Evolutionary conservation across 208 protist genomes (phyloP).

Genomic region (Endotrypanum monterogeii): DNA sequence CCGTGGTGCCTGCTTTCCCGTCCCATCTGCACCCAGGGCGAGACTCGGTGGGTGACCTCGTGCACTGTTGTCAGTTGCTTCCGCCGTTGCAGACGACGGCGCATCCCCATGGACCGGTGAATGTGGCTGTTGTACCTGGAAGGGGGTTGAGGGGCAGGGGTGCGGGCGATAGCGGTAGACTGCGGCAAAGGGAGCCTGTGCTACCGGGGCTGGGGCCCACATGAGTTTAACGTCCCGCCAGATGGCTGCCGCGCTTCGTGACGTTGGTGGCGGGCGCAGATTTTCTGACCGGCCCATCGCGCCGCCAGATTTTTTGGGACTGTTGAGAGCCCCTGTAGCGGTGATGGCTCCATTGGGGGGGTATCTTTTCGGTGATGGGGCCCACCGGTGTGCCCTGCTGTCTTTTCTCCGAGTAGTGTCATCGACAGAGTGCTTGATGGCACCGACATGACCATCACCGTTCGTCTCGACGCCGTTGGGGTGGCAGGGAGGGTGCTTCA

Average conservation of each 20-base stretch:
- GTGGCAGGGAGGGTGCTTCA: background rate
- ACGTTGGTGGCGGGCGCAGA: background rate
- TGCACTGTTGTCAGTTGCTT: background rate
- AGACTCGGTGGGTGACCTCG: background rate
- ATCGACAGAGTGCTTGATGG: background rate
- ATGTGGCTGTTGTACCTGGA: background rate
- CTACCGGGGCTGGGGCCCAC: slow-evolving; percentile 15
- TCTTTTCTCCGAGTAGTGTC: background rate
- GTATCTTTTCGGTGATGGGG: background rate
- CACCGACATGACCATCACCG: background rate
- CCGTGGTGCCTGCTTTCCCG: background rate
- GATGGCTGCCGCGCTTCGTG: slow-evolving; percentile 6
- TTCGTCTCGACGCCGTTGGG: background rate
- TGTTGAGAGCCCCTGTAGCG: background rate
- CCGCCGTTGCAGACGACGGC: background rate
- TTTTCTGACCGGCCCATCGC: background rate
- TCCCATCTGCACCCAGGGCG: background rate
- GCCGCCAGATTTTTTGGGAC: no score
- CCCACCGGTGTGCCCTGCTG: background rate
- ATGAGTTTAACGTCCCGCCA: slow-evolving; percentile 23
- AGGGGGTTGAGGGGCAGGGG: background rate
- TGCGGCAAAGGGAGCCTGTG: slow-evolving; percentile 16
- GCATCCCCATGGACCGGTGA: background rate
- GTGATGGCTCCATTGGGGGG: background rate
- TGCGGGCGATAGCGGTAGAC: slow-evolving; percentile 13